Base-by-base conservation (phyloP, 2,329 filamentous ascomycete species). In the Anthostomella pinea region DNA sequence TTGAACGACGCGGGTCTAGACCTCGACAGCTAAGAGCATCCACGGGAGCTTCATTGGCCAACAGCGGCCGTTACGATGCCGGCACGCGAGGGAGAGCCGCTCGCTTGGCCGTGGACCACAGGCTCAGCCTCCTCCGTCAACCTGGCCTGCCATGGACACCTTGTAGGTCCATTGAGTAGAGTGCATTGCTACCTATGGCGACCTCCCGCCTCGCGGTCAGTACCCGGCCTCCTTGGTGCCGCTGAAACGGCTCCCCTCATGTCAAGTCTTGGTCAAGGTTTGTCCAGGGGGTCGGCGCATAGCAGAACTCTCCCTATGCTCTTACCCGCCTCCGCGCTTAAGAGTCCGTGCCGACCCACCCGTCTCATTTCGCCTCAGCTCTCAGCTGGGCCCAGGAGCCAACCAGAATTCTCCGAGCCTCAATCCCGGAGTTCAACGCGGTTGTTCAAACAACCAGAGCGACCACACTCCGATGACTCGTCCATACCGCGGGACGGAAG, bases 291-390 rank as follows among this genome's bases (percentile, higher is more conserved):
- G n/a, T n/a, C n/a, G n/a, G n/a, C n/a, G n/a, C n/a, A n/a, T n/a
- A 11, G 21, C 21, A 22, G 21, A 22, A 22, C 23, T 25, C 23
- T 5, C 15, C 23, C 8, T 25, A n/a, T n/a, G n/a, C n/a, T n/a
- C n/a, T 21, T 38, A 41, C 31, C 41, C 52, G 54, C 54, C 54
- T 41, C 52, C 51, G 57, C 56, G 57, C 54, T 56, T 59, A 58
- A 43, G 31, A 30, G 39, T 42, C 46, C 34, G 40, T 39, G 36
- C 38, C 23, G 37, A 22, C 39, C 45, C 51, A 52, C 49, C 36
- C 35, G 31, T 44, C 39, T 53, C 52, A 52, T 56, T 46, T 53
- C 45, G 42, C 38, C 39, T 41, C 30, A 41, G 39, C 40, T 42
- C n/a, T n/a, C n/a, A n/a, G n/a, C n/a, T n/a, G n/a, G 13, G 21